Evolutionary conservation across 106 monocot species (phyloP).

Genomic region (Dendrobium officinale): DNA sequence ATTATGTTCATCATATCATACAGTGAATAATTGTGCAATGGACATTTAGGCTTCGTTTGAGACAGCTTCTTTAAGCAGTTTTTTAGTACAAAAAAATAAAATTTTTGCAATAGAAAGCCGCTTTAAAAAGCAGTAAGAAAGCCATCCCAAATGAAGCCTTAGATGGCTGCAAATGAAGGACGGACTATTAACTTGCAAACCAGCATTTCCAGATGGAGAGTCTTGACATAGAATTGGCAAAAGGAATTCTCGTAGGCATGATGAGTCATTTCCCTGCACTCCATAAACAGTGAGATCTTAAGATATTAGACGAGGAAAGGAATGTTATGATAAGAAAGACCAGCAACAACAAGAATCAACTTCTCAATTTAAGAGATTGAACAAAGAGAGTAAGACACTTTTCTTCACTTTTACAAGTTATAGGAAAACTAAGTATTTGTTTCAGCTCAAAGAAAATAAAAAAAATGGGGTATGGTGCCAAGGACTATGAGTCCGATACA

Average conservation of each 20-base stretch:
- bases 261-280: conserved; percentile 74
- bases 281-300: background rate
- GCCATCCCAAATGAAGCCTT: too few relatives aligned
- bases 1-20: background rate
- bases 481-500: background rate
- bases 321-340: background rate
- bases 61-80: too few relatives aligned
- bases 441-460: background rate
- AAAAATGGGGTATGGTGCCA: background rate
- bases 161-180: background rate
- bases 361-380: background rate
- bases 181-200: conserved; percentile 64
- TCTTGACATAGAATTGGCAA: conserved; percentile 56
- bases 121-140: too few relatives aligned
- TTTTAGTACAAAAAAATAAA: too few relatives aligned
- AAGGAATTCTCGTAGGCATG: conserved; percentile 90
- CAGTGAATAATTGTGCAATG: background rate
- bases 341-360: background rate
- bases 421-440: background rate
- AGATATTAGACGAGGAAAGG: background rate
- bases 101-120: too few relatives aligned
- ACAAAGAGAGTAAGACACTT: background rate
- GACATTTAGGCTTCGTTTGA: too few relatives aligned
- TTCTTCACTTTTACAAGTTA: background rate
- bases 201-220: conserved; percentile 78